Base-by-base conservation (phyloP, 805 yeast species). In the Hanseniaspora guilliermondii region DNA sequence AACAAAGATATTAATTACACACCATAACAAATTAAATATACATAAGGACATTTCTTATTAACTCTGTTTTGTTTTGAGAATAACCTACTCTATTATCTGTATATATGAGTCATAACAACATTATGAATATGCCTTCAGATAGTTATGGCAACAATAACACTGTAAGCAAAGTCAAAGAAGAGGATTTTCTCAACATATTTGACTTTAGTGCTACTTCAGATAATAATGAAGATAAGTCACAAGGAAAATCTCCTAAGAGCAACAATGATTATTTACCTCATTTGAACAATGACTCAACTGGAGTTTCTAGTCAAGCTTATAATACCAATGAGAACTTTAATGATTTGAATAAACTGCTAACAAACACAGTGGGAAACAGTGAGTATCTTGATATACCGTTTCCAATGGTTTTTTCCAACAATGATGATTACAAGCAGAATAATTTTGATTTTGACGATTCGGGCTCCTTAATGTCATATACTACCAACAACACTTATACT, bases 281-380 rank as follows among this genome's bases (percentile, higher is more conserved):
- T 39, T n/a, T 22, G 12, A 39, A 32, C 21, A n/a, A 27, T 19
- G 16, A 16, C 25, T 30, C 33, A 30, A 47, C 33, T 6, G 38
- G 30, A 12, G 35, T 17, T 6, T 47, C 37, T 3, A 19, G 16
- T 12, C 44, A 47, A 19, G 6, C 17, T 3, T 30, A 47, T 45
- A 37, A 6, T 25, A 25, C 36, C 14, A 42, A 30, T 33, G 49
- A 52, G 7, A 44, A 52, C 17, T 19, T 52, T 12, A 52, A 52
- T 44, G 55, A 52, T 37, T 19, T 52, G 21, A 52, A 44, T 33
- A 44, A 52, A 22, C 49, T 52, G 11, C 36, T 52, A 0, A 12
- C 49, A 12, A 52, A 52, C 45, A 52, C 49, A 8, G 55, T 52
- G 19, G 55, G 55, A 30, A 52, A 52, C 45, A 52, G 55, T 12